Conservation (phyloP, 805 yeast species). For the Starmerella kuoi region DNA sequence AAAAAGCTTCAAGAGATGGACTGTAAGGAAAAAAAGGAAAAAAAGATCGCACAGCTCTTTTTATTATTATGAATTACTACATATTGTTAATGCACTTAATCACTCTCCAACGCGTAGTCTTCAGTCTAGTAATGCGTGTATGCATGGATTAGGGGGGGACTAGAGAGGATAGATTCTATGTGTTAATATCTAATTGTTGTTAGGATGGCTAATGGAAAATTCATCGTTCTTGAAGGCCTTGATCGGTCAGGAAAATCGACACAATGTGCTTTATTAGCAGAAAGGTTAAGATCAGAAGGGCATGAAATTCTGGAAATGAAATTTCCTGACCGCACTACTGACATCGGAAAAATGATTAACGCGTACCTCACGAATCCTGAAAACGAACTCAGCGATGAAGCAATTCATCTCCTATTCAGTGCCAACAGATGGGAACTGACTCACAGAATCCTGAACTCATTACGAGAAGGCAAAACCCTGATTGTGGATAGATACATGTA, state of each 20-base stretch:
- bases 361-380: conserved; percentile 40
- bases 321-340: conserved; percentile 81
- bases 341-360: conserved; percentile 68
- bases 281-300: conserved; percentile 23
- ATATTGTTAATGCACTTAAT: too few relatives aligned
- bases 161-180: too few relatives aligned
- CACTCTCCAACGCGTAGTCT: too few relatives aligned
- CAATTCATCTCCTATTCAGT: conserved; percentile 76
- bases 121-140: too few relatives aligned
- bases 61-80: too few relatives aligned
- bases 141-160: too few relatives aligned
- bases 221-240: conserved; percentile 80
- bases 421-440: conserved; percentile 91
- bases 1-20: background rate
- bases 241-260: conserved; percentile 94
- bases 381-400: conserved; percentile 53
- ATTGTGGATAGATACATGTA: conserved; percentile 80
- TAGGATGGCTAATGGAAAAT: conserved; percentile 42
- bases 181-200: background rate
- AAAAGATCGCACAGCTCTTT: too few relatives aligned
- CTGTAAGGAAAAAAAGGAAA: conserved; percentile 15
- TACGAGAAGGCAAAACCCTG: conserved; percentile 45
- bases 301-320: conserved; percentile 44
- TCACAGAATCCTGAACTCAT: conserved; percentile 33
- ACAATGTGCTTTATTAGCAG: conserved; percentile 42